These are phyloP conservation scores for Colletotrichum sp. DNA, from an alignment of 2,329 filamentous ascomycete species.

Conservation along the genomic window DNA sequence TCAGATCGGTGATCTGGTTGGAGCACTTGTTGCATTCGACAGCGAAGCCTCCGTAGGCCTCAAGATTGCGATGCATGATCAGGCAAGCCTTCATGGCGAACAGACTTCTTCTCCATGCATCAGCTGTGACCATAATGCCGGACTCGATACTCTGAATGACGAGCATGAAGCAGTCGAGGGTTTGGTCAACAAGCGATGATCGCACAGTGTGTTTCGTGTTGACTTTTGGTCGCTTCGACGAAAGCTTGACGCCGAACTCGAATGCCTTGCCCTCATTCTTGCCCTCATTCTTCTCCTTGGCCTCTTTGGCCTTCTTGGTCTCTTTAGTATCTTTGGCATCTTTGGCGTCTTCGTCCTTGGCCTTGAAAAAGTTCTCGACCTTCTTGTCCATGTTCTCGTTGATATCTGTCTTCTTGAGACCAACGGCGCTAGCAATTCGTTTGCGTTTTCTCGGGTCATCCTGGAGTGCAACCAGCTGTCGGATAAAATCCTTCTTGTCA, in stretches of 20 bases:
- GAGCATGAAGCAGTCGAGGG: slow-evolving; percentile 23
- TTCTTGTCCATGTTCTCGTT: not conserved
- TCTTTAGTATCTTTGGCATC: not conserved
- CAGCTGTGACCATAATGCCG: not conserved
- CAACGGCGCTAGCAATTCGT: not conserved
- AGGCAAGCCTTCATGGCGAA: not conserved
- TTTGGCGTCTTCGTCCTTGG: not conserved
- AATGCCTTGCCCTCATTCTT: slow-evolving; percentile 6
- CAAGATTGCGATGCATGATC: not conserved
- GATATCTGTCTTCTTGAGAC: not conserved
- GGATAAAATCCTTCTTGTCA: not conserved
- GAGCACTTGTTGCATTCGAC: not conserved
- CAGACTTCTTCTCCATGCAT: not conserved
- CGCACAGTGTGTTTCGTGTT: not conserved
- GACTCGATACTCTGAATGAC: slow-evolving; percentile 21
- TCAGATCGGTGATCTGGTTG: not conserved
- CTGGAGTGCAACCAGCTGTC: not conserved
- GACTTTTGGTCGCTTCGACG: not conserved
- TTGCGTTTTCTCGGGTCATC: not conserved
- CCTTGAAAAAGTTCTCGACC: not conserved
- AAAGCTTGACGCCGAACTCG: slow-evolving; percentile 24
- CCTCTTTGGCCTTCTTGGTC: not conserved
- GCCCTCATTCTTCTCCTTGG: not conserved
- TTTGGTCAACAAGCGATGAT: slow-evolving; percentile 19
- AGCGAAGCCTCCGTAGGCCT: not conserved